Conservation (phyloP, 78 protist species). For the Dictyostelium citrinum region DNA sequence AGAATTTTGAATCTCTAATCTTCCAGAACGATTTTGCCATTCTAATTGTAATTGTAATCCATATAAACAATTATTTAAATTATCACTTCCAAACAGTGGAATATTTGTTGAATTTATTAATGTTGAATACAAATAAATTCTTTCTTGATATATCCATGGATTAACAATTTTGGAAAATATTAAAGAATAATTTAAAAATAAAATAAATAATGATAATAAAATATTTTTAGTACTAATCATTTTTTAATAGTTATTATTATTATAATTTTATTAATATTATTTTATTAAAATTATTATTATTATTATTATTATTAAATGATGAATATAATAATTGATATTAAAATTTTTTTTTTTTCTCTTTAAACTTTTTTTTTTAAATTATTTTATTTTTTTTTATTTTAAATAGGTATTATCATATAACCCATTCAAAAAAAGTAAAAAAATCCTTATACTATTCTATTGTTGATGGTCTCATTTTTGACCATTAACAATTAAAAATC, state of each 20-base stretch:
- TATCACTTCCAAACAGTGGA: conserved; percentile 18
- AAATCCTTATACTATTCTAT: no score
- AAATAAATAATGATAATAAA: background rate
- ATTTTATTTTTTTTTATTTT: no score
- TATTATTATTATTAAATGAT: no score
- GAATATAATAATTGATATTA: no score
- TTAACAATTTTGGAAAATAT: background rate
- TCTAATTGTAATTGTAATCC: conserved; percentile 26
- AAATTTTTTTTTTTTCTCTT: no score
- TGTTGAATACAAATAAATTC: background rate
- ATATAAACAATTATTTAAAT: conserved; percentile 15
- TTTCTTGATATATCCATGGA: conserved; percentile 36
- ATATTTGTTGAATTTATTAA: background rate
- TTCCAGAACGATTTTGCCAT: conserved; percentile 41
- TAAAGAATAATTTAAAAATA: background rate
- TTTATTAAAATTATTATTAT: no score
- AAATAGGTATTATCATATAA: no score
- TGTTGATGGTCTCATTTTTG: no score
- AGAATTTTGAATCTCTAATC: background rate
- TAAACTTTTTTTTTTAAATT: no score
- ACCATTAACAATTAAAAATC: no score
- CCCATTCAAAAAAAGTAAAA: no score
- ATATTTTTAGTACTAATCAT: background rate
- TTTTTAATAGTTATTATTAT: background rate
- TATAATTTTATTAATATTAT: no score